Conservation (phyloP, 2,329 filamentous ascomycete genomes). For the Microdochium bolleyi region DNA sequence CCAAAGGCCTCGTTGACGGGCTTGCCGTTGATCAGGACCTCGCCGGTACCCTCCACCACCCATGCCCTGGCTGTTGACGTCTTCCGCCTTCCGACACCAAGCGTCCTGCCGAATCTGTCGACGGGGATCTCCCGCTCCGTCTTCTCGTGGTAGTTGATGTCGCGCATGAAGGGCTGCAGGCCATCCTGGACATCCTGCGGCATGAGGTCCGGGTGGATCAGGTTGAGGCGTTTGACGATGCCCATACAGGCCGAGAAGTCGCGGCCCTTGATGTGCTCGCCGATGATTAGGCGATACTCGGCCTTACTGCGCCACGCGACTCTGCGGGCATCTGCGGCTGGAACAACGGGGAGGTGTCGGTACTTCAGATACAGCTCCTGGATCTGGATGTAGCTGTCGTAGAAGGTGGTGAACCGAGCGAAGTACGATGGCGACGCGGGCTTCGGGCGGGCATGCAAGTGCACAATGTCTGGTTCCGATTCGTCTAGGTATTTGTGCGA, state of each 20-base stretch:
- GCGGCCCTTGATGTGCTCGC: conserved; percentile 65
- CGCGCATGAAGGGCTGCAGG: conserved; percentile 64
- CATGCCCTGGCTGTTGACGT: conserved; percentile 76
- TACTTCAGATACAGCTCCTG: conserved; percentile 66
- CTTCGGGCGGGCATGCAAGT: conserved; percentile 60
- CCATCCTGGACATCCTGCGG: conserved; percentile 60
- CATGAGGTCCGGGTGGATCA: conserved; percentile 72
- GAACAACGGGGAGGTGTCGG: conserved; percentile 61
- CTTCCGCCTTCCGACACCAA: conserved; percentile 82
- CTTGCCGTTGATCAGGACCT: conserved; percentile 86
- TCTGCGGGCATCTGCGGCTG: conserved; percentile 57
- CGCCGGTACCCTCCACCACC: conserved; percentile 86
- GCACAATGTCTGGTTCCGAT: not conserved
- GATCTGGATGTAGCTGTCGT: conserved; percentile 71
- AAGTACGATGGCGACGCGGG: conserved; percentile 93
- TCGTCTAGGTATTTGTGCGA: not conserved
- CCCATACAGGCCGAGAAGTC: conserved; percentile 73
- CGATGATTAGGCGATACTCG: conserved; percentile 64
- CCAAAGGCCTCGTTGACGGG: conserved; percentile 75
- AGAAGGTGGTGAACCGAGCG: conserved; percentile 76
- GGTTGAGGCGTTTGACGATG: conserved; percentile 72
- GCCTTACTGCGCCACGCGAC: conserved; percentile 74
- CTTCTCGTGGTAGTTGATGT: conserved; percentile 63
- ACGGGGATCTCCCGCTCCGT: conserved; percentile 54
- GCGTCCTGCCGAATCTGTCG: conserved; percentile 69